Conservation (phyloP, 2,329 filamentous ascomycete genomes). For the Fonsecaea nubica region DNA sequence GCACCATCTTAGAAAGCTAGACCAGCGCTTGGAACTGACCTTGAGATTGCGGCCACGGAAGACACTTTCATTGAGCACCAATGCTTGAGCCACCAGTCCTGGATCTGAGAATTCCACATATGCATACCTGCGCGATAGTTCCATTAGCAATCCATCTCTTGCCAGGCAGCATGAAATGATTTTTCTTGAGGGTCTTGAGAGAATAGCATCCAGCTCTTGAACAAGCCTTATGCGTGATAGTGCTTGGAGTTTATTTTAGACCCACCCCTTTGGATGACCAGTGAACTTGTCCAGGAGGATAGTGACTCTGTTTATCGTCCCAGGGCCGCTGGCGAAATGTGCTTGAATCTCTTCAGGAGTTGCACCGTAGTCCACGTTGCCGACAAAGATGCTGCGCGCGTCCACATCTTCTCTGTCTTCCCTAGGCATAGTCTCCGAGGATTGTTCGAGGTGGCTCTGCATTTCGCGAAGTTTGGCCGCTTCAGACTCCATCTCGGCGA, state of each 20-base stretch:
- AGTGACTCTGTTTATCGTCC: conserved; percentile 96
- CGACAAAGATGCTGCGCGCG: conserved; percentile 94
- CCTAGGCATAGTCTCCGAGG: conserved; percentile 74
- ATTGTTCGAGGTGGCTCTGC: conserved; percentile 84
- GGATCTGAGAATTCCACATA: conserved; percentile 99
- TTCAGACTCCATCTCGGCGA: conserved; percentile 90
- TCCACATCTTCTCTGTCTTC: conserved; percentile 97
- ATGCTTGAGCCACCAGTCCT: conserved; percentile 86
- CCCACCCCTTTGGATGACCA: conserved; percentile 97
- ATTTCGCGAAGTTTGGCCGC: conserved; percentile 85
- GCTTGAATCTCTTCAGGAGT: conserved; percentile 98
- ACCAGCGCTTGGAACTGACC: conserved; percentile 58
- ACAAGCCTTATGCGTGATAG: conserved; percentile 35
- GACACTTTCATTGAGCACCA: conserved; percentile 94
- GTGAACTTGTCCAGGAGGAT: conserved; percentile 98
- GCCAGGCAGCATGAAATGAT: conserved; percentile 61
- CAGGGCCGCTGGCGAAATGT: conserved; percentile 90
- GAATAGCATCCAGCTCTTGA: conserved; percentile 39
- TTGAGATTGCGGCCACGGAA: conserved; percentile 96
- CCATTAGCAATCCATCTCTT: conserved; percentile 57
- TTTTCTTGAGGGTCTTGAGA: conserved; percentile 15
- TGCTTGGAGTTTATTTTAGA: conserved; percentile 42
- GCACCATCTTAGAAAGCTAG: not conserved
- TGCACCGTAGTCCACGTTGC: conserved; percentile 97
- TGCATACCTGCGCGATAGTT: conserved; percentile 73